These are phyloP conservation scores for Casuarina glauca DNA, from an alignment of 306 rosid genomes.

Conservation along the genomic window DNA sequence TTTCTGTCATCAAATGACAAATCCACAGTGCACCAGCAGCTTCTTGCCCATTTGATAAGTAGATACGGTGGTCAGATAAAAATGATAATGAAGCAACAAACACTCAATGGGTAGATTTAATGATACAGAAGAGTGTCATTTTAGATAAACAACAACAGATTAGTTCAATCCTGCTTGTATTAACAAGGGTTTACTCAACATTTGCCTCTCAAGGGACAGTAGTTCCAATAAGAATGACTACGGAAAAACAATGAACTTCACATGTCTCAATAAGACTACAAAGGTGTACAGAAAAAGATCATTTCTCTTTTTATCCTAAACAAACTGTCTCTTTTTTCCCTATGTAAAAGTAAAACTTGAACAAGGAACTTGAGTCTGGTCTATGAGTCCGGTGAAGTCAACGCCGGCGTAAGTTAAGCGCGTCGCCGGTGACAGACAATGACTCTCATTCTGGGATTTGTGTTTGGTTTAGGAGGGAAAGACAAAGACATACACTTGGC, in stretches of 20 bases:
- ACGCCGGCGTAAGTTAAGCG: too few species aligned
- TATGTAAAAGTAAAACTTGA: neutral
- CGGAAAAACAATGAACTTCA: neutral
- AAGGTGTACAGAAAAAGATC: neutral
- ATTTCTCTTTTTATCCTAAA: neutral
- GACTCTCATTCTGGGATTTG: too few species aligned
- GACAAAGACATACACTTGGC: too few species aligned
- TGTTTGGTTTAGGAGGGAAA: too few species aligned
- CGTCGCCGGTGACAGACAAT: too few species aligned
- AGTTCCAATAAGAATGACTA: neutral
- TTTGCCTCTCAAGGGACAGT: neutral
- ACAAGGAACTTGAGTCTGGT: neutral
- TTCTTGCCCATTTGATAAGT: constrained; percentile 71
- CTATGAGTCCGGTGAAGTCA: too few species aligned
- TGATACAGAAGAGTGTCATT: neutral
- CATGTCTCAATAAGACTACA: neutral
- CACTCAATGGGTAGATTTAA: neutral
- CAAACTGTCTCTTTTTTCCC: neutral
- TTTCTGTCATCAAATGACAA: constrained; percentile 97
- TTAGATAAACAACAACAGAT: neutral
- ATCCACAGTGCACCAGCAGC: constrained; percentile 99
- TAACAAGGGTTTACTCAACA: neutral
- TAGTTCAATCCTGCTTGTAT: neutral
- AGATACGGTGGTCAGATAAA: neutral
- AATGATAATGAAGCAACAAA: neutral